A percentile compares a stretch with the other conserved stretches of the same genome.
Evolutionary conservation across 371 early-diverging fungal species (phyloP).

Genomic region (Haplosporangium sp.): DNA sequence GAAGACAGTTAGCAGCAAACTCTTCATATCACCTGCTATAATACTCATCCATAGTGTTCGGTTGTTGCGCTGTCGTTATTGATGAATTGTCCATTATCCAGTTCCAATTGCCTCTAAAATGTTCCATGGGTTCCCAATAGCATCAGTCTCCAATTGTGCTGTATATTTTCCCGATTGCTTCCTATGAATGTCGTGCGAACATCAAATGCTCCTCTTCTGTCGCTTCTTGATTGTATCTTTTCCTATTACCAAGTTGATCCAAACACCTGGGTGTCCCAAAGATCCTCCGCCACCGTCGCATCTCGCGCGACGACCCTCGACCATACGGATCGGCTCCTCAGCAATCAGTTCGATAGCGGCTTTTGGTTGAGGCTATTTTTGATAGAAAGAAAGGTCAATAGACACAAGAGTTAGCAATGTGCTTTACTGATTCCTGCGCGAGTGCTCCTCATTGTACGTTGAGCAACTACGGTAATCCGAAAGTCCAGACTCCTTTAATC

Average conservation of each 20-base stretch:
- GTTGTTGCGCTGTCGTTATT: too few relatives aligned
- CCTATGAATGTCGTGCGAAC: background rate
- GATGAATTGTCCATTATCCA: too few relatives aligned
- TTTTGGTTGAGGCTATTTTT: constrained; percentile 83
- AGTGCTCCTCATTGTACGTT: too few relatives aligned
- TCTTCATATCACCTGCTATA: background rate
- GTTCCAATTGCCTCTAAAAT: background rate
- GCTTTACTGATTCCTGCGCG: background rate
- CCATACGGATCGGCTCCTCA: constrained; percentile 84
- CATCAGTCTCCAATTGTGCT: too few relatives aligned
- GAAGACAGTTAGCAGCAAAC: background rate
- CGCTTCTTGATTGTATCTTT: background rate
- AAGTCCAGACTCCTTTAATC: background rate
- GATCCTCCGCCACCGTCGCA: constrained; percentile 96
- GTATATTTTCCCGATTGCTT: background rate
- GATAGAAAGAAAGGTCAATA: background rate
- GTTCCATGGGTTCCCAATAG: background rate
- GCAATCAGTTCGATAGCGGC: constrained; percentile 95
- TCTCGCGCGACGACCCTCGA: constrained; percentile 77
- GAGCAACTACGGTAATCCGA: too few relatives aligned
- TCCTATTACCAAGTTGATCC: constrained; percentile 86
- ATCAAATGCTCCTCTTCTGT: background rate
- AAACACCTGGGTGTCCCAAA: constrained; percentile 95
- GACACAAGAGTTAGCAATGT: background rate
- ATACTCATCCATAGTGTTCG: too few relatives aligned